Base-by-base conservation (phyloP, 1,284 basidiomycete genomes). In the Ustilago loliicola region DNA sequence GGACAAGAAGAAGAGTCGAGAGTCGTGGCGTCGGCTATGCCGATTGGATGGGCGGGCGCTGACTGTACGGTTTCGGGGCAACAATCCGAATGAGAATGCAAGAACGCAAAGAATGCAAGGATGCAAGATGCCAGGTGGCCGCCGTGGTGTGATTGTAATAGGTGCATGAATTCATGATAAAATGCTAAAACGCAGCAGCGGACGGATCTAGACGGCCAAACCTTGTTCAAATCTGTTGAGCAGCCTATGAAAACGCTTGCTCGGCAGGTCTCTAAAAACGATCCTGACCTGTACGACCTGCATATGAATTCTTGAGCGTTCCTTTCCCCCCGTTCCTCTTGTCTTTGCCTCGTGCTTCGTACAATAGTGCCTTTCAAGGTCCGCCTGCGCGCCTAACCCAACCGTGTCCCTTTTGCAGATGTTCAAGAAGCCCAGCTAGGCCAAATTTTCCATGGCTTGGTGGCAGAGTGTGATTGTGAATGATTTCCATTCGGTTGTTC, bases 151-250 rank as follows among this genome's bases (percentile, higher is more conserved):
- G n/a, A n/a, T 27, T 27, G n/a, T 30, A 29, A 30, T 51, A 19
- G 32, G 23, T 21, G 58, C 58, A 60, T 60, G 48, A 51, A 51
- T 38, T 21, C 42, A 9, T 45, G n/a, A 45, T 21, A 9, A 9
- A 30, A 27, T 29, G 21, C n/a, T 36, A 3, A n/a, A 25, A 6
- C 21, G n/a, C 40, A 19, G 34, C 40, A n/a, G 10, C 11, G 27
- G 15, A n/a, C 54, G 65, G 59, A 67, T 52, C 53, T 67, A 61
- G 53, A 67, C 54, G 65, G 65, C 27, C 59, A 50, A 67, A 61
- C 65, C 59, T 67, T 67, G 65, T 61, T 19, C 19, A 23, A 30
- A 55, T 42, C 23, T 23, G n/a, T 42, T 27, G 17, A 34, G 52
- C 32, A 29, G 5, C 48, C 48, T 27, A 50, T 50, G 11, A 50